phyloP scores from a whole-genome alignment of 768 basidiomycete species.

The Tricholoma hemisulphureum region DNA sequence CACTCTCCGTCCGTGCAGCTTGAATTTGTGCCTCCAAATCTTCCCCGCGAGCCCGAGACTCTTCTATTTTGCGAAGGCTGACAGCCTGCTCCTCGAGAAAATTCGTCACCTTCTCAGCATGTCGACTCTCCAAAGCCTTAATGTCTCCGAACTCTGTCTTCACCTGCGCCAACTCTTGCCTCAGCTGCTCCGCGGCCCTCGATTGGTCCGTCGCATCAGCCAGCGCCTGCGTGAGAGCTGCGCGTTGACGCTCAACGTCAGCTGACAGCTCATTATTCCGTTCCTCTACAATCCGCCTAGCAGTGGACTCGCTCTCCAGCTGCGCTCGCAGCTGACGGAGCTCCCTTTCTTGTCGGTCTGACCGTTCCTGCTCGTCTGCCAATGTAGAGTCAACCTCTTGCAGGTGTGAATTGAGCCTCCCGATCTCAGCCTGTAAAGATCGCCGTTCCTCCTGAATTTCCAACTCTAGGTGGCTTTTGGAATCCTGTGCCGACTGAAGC shows the following conservation, averaged over 20 bases:
- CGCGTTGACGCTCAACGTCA: slow-evolving; percentile 56
- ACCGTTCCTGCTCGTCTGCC: slow-evolving; percentile 48
- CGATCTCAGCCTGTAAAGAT: slow-evolving; percentile 54
- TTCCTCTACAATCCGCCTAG: slow-evolving; percentile 61
- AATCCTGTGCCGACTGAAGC: slow-evolving; percentile 57
- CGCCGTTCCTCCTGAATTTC: slow-evolving; percentile 58
- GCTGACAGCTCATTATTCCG: slow-evolving; percentile 56
- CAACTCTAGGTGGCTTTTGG: slow-evolving; percentile 55
- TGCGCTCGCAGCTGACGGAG: slow-evolving; percentile 61
- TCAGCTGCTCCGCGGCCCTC: slow-evolving; percentile 52
- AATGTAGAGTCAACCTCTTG: slow-evolving; percentile 37
- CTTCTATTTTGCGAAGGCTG: slow-evolving; percentile 69
- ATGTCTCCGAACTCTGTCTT: slow-evolving; percentile 65
- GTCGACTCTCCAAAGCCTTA: slow-evolving; percentile 62
- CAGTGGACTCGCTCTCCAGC: slow-evolving; percentile 60
- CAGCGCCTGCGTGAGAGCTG: slow-evolving; percentile 55
- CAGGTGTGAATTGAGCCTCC: slow-evolving; percentile 47
- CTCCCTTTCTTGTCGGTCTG: slow-evolving; percentile 61
- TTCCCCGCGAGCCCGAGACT: slow-evolving; percentile 70
- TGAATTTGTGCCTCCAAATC: slow-evolving; percentile 75
- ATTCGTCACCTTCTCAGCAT: slow-evolving; percentile 58
- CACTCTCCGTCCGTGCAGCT: slow-evolving; percentile 67
- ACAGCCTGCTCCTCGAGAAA: slow-evolving; percentile 77
- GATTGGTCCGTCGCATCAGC: slow-evolving; percentile 70
- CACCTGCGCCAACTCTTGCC: slow-evolving; percentile 62